Evolutionary conservation across 768 basidiomycete genomes (phyloP), one percentile per base, ranked within the genome.

Genomic region (Podaxis pistillaris): DNA sequence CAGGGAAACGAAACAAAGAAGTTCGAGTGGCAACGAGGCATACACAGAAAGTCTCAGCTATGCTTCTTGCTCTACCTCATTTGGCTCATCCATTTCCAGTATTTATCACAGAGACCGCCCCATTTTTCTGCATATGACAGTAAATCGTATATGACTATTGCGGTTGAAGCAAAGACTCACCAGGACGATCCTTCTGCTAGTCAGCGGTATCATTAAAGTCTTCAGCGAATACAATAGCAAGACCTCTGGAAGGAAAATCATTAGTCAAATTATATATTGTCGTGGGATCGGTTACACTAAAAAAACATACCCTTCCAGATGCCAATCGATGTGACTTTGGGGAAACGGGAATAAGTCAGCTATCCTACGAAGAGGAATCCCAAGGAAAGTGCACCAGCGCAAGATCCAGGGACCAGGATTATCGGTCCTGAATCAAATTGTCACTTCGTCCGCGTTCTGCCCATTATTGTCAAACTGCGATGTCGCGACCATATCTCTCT

Each of bases 371-470:
- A n/a, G 15, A 15, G 38, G 15, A 40, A 13, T n/a, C n/a, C 15
- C 3, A 17, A 17, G n/a, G 12, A 44, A 2, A 17, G 47, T 64
- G 22, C 28, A 68, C 68, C 68, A 69, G 57, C 66, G 68, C 24
- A 69, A 40, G 49, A 69, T 64, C 66, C 66, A 69, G 30, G 68
- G 68, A 4, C 68, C 68, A 36, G 66, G 57, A 71, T 87, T 88
- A 68, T 88, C 83, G 2, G 86, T 85, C 22, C 73, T 68, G 75
- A 85, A 87, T 9, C 86, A 79, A 53, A 87, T 70, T 9, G 63
- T 64, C 17, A 64, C 61, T 17, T 69, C 63, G 37, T 69, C 68
- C 5, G 53, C 44, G 15, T 50, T 49, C 47, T 51, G 58, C 36
- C 68, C 60, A 6, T 19, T 11, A 3, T 22, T 13, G 24, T 24